Evolutionary conservation across 2,329 filamentous ascomycete species (phyloP).

Genomic region (Colletotrichum chlorophyti): DNA sequence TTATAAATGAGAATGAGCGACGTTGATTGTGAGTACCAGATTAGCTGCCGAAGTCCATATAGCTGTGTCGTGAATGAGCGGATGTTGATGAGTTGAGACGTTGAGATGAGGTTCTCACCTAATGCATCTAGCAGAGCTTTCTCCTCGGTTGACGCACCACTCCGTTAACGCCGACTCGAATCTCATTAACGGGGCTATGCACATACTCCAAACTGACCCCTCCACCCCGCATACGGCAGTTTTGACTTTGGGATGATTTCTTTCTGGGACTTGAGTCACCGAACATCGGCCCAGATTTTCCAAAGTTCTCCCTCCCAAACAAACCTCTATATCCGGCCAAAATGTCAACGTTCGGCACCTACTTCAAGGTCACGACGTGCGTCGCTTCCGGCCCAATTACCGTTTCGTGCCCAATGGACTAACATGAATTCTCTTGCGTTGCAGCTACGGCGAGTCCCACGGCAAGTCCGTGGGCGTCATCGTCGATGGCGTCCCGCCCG

Average conservation of each 20-base stretch:
- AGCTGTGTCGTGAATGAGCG: slow-evolving; percentile 37
- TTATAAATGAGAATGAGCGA: no score
- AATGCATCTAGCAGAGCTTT: slow-evolving; percentile 24
- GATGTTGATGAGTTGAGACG: slow-evolving; percentile 8
- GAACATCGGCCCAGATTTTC: slow-evolving; percentile 22
- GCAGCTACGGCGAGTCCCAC: slow-evolving; percentile 71
- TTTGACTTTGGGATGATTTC: not conserved
- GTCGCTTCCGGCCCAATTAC: slow-evolving; percentile 38
- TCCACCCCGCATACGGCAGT: slow-evolving; percentile 21
- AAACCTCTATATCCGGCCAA: slow-evolving; percentile 36
- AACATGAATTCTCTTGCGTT: slow-evolving; percentile 9
- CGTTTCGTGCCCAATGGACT: slow-evolving; percentile 17
- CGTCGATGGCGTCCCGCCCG: slow-evolving; percentile 89
- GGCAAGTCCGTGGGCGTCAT: slow-evolving; percentile 94
- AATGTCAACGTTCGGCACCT: slow-evolving; percentile 89
- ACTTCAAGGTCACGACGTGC: slow-evolving; percentile 84
- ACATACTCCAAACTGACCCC: slow-evolving; percentile 13
- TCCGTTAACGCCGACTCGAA: slow-evolving; percentile 2
- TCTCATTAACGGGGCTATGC: slow-evolving; percentile 18
- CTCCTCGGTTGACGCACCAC: not conserved
- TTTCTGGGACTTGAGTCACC: slow-evolving; percentile 24
- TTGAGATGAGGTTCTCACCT: slow-evolving; percentile 14
- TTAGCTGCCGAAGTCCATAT: no score
- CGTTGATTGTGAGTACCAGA: no score
- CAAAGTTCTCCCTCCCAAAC: no score